These are phyloP conservation scores for Polyplosphaeria fusca DNA, from an alignment of 495 filamentous ascomycete genomes.

Conservation along the genomic window DNA sequence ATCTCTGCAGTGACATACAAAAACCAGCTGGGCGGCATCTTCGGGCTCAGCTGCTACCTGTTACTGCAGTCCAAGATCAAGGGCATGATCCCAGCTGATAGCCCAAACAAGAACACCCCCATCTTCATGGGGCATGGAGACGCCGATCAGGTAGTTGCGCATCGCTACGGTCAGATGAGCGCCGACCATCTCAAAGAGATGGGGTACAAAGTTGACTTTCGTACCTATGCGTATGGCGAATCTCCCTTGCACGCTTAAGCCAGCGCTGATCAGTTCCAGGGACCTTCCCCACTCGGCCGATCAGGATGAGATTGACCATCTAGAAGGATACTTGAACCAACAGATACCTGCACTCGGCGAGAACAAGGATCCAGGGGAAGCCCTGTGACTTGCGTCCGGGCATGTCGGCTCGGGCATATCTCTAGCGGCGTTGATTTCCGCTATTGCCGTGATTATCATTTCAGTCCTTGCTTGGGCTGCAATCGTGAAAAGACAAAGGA, in stretches of 20 bases:
- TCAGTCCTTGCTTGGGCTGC: too few relatives aligned
- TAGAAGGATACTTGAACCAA: conserved; percentile 71
- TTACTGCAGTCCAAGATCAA: conserved; percentile 69
- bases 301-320: conserved; percentile 73
- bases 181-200: conserved; percentile 58
- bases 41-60: conserved; percentile 81
- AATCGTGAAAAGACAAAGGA: too few relatives aligned
- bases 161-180: conserved; percentile 64
- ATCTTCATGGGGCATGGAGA: conserved; percentile 87
- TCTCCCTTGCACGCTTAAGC: not conserved
- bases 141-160: conserved; percentile 66
- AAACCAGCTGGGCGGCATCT: conserved; percentile 78
- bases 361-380: not conserved
- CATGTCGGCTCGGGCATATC: too few relatives aligned
- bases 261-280: conserved; percentile 39
- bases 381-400: too few relatives aligned
- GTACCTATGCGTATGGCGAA: conserved; percentile 62
- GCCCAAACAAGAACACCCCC: conserved; percentile 72
- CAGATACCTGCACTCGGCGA: conserved; percentile 54
- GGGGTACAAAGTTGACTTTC: conserved; percentile 71
- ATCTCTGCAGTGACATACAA: conserved; percentile 68
- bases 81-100: conserved; percentile 60
- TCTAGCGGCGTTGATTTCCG: too few relatives aligned
- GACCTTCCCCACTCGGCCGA: conserved; percentile 73
- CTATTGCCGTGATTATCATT: too few relatives aligned